A percentile compares a stretch with the other conserved stretches of the same genome.
Conservation (phyloP, 495 filamentous ascomycete genomes). For the Penicillium coffeae region DNA sequence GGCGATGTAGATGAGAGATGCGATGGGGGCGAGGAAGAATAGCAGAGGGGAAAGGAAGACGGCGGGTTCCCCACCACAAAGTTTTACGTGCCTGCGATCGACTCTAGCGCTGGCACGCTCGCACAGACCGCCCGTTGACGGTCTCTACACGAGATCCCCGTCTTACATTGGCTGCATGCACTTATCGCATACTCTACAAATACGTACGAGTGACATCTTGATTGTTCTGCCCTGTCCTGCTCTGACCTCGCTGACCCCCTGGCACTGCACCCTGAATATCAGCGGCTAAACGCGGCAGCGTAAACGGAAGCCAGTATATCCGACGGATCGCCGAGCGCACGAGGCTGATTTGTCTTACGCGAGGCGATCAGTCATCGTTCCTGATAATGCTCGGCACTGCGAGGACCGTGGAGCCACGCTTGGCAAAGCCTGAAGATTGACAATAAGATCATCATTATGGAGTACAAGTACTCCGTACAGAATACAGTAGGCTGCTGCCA, state of each 20-base stretch:
- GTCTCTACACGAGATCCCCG: background rate
- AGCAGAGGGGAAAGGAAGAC: conserved; percentile 19
- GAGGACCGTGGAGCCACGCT: background rate
- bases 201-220: too few species aligned
- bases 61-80: conserved; percentile 24
- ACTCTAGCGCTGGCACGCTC: conserved; percentile 16
- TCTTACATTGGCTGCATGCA: too few species aligned
- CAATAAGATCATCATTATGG: too few species aligned
- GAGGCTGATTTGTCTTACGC: conserved; percentile 9
- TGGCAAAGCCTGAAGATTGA: too few species aligned
- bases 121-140: conserved; percentile 16
- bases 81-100: conserved; percentile 22
- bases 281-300: too few species aligned
- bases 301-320: too few species aligned
- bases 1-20: background rate
- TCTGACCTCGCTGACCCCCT: too few species aligned
- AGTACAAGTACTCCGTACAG: too few species aligned
- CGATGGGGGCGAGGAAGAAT: conserved; percentile 2
- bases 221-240: too few species aligned
- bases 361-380: conserved; percentile 1
- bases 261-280: too few species aligned
- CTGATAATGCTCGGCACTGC: background rate
- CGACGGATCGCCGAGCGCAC: conserved; percentile 5
- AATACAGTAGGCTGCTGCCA: too few species aligned
- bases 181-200: too few species aligned